These are phyloP conservation scores for Dichomitus squalens DNA, from an alignment of 1,284 basidiomycete genomes.

Conservation along the genomic window DNA sequence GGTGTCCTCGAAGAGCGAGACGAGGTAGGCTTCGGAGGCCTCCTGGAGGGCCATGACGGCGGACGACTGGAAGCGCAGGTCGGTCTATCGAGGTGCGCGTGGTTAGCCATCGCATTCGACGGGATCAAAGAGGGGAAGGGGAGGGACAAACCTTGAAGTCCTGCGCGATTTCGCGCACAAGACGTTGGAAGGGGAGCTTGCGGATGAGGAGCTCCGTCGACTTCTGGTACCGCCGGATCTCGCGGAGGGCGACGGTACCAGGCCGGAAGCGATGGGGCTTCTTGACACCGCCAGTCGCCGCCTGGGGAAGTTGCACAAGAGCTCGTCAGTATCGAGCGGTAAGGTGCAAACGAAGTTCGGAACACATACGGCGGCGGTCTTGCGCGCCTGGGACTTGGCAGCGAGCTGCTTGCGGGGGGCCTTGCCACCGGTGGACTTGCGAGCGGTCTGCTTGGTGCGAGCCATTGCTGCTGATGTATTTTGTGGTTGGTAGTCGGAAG, in stretches of 20 bases:
- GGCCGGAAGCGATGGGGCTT: conserved; percentile 72
- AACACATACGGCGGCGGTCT: conserved; percentile 37
- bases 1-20: conserved; percentile 76
- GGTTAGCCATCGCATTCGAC: conserved; percentile 15
- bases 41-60: conserved; percentile 79
- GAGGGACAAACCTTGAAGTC: conserved; percentile 65
- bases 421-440: conserved; percentile 82
- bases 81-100: conserved; percentile 52
- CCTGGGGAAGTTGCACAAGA: conserved; percentile 9
- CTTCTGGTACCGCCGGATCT: conserved; percentile 86
- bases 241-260: conserved; percentile 80
- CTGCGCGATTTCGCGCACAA: conserved; percentile 75
- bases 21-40: conserved; percentile 78
- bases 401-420: conserved; percentile 73
- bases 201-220: conserved; percentile 80
- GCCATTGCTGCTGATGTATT: conserved; percentile 37
- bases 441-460: conserved; percentile 78
- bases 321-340: neutral
- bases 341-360: neutral
- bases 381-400: conserved; percentile 59
- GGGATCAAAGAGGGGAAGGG: neutral
- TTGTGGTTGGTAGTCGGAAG: conserved; percentile 4
- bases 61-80: conserved; percentile 75
- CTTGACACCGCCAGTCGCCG: conserved; percentile 76
- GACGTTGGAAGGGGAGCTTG: conserved; percentile 79